These are phyloP conservation scores for Oryza rufipogon DNA, from an alignment of 176 grass and related monocot genomes.

Conservation along the genomic window DNA sequence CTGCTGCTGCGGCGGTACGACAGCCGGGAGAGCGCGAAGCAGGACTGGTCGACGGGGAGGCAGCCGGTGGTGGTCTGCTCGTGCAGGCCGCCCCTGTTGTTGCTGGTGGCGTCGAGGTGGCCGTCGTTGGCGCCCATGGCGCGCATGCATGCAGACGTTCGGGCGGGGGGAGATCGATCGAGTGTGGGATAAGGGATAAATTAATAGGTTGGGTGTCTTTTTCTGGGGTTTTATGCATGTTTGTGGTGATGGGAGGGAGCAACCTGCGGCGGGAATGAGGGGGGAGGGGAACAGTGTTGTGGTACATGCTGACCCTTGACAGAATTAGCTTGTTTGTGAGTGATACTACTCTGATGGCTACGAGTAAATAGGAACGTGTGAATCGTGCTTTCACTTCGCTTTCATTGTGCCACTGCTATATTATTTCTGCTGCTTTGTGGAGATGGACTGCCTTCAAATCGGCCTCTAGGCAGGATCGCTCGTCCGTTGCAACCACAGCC, in stretches of 20 bases:
- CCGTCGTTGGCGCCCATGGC: not conserved
- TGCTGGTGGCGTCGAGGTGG: not conserved
- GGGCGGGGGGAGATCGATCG: not conserved
- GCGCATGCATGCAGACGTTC: not conserved
- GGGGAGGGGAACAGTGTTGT: not conserved
- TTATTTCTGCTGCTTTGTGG: not conserved
- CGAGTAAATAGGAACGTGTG: not conserved
- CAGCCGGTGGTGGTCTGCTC: conserved; percentile 27
- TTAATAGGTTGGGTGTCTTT: conserved; percentile 20
- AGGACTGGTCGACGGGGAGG: conserved; percentile 45
- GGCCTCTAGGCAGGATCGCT: no score
- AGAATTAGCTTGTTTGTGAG: conserved; percentile 28
- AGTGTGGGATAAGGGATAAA: conserved; percentile 20
- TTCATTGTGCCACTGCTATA: not conserved
- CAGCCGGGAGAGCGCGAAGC: conserved; percentile 34
- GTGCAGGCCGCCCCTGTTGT: not conserved
- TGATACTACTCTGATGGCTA: not conserved
- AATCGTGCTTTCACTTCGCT: not conserved
- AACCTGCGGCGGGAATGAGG: conserved; percentile 16
- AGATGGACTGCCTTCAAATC: no score
- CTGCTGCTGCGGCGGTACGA: not conserved
- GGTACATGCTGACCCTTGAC: conserved; percentile 1
- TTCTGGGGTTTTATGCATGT: conserved; percentile 23
- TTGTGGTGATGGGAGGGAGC: conserved; percentile 41
- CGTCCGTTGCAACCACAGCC: no score